Base-by-base conservation (phyloP, 805 yeast genomes). In the Candida saitoana region DNA sequence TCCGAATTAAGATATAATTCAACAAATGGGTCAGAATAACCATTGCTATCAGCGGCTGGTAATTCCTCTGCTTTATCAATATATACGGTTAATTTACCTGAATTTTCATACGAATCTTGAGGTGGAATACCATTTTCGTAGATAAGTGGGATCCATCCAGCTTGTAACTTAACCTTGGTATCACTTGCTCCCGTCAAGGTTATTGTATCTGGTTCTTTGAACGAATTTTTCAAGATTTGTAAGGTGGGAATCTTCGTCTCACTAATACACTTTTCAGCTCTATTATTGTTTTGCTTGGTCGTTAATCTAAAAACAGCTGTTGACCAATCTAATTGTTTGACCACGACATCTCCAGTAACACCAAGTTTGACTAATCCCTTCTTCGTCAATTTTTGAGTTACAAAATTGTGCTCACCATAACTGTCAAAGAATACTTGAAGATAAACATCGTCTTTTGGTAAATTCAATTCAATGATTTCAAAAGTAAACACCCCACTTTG, bases 21-120 rank as follows among this genome's bases (percentile, higher is more conserved):
- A 45, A 80, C 73, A 60, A 81, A 91, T 42, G 99, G 99, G 65
- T 93, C 99, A 3, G 96, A 87, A 59, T 85, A 84, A 39, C 98
- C 98, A 52, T 83, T 84, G 22, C 86, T 71, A 64, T 93, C 99
- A n/a, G 90, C 95, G 11, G 96, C 75, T 31, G 84, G 79, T 44
- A 93, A 72, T 39, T 77, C 77, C 12, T 73, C 73, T 2, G 93
- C 98, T 38, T 72, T 69, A 35, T 81, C 49, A 3, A 87, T 71
- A 22, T 74, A 78, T 27, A 89, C 72, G 17, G 71, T 72, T 50
- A 91, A 62, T 20, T 67, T 68, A 59, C 99, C 99, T 44, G 80
- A 73, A 60, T 88, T 84, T 38, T 82, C 76, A 48, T 82, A 77
- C 34, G 84, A 71, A 63, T 93, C 99, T 30, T 76, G 73, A 14